Evolutionary conservation across 805 yeast genomes (phyloP), one percentile per base, ranked within the genome.

Genomic region (Nakazawaea ambrosiae): DNA sequence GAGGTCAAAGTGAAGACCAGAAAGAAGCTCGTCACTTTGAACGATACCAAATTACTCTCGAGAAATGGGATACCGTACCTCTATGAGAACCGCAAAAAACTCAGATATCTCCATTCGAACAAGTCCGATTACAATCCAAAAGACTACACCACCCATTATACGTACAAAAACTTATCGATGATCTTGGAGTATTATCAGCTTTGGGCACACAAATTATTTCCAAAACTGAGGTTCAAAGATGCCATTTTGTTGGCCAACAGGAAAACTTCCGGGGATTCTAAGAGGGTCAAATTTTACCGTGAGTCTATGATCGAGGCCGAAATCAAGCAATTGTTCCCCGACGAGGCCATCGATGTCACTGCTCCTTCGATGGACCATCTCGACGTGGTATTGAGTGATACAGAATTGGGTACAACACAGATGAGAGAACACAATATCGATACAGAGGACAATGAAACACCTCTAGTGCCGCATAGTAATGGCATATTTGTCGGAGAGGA

Each of bases 201-300:
- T 24, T 83, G 90, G 89, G 87, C 81, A 1, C 90, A 83, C 54
- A 63, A 70, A 17, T 49, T 87, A 27, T 86, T 71, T 51, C 95
- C 96, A 4, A 83, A 81, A 60, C 86, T 92, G 12, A 78, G 74
- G 44, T 84, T 88, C 46, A 63, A 65, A 33, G 94, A 85, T 54
- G 78, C 88, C 49, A 58, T 81, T 1, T 63, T 66, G 18, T 57
- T 81, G 46, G 57, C 78, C 34, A 63, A 69, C 28, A 58, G 65
- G 12, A 65, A 75, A 29, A 79, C 83, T 11, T 57, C 55, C 44
- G 54, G 51, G 4, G 58, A 70, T 17, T 55, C 61, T 14, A 58
- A 55, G 11, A 55, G 75, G 22, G 65, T 64, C 41, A 61, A 56
- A 2, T 60, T 68, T 44, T 60, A 78, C 48, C 54, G 63, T 29